phyloP scores from a whole-genome alignment of 1,139 yeast genomes.

The Nadsonia starkeyi-henricii region DNA sequence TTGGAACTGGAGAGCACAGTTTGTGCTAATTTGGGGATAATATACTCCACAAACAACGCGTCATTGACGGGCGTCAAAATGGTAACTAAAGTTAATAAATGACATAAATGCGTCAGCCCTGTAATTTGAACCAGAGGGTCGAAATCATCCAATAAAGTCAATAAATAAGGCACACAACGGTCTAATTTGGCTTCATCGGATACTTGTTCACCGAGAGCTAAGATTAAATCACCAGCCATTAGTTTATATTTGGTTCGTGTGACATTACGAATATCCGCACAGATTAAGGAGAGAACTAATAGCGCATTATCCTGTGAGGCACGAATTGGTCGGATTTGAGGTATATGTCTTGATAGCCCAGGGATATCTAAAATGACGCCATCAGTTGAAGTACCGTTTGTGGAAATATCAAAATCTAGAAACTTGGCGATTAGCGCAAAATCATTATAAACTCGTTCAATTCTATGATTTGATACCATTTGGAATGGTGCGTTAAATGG shows the following conservation, averaged over 20 bases:
- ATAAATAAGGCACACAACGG: slow-evolving; percentile 67
- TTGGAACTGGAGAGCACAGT: slow-evolving; percentile 25
- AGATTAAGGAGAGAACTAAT: slow-evolving; percentile 47
- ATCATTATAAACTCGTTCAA: slow-evolving; percentile 43
- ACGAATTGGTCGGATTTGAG: slow-evolving; percentile 17
- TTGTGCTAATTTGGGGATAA: slow-evolving; percentile 52
- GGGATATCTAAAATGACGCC: slow-evolving; percentile 34
- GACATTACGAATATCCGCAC: slow-evolving; percentile 53
- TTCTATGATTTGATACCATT: slow-evolving; percentile 38
- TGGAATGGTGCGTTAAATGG: no score
- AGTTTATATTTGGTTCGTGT: slow-evolving; percentile 48
- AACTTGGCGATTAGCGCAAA: slow-evolving; percentile 39
- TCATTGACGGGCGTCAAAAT: slow-evolving; percentile 63
- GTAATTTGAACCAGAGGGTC: slow-evolving; percentile 42
- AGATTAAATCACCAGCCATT: slow-evolving; percentile 60
- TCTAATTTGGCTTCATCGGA: slow-evolving; percentile 79
- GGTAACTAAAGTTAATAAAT: slow-evolving; percentile 50
- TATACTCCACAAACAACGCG: slow-evolving; percentile 63
- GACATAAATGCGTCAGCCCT: slow-evolving; percentile 28
- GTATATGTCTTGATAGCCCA: slow-evolving; percentile 23
- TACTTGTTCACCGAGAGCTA: slow-evolving; percentile 63
- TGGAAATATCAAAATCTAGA: slow-evolving; percentile 34
- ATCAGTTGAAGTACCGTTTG: no score
- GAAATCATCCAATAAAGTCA: slow-evolving; percentile 40
- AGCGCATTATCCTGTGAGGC: slow-evolving; percentile 38